Evolutionary conservation across 2,329 filamentous ascomycete genomes (phyloP), one percentile per base, ranked within the genome.

Genomic region (Colletotrichum paranaense): DNA sequence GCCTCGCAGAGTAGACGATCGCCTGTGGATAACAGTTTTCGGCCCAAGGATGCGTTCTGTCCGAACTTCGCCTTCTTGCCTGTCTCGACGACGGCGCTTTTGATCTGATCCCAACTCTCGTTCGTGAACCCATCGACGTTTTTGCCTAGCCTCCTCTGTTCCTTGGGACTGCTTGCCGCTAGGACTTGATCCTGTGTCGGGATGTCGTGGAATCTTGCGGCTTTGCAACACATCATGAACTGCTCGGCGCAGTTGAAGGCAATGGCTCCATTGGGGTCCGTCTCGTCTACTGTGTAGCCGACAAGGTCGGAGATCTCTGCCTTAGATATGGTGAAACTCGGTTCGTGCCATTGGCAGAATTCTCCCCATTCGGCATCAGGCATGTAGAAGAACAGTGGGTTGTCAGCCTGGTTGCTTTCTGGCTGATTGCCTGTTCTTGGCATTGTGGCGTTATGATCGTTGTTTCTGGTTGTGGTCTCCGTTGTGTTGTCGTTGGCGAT

Each of bases 171-270:
- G 0, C 58, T n/a, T 1, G 78, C 79, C 2, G 74, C 76, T 30
- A 82, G 76, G 30, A 82, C 68, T 11, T 63, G 73, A 11, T 62
- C 66, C 53, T 79, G 77, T 4, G 75, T 71, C 1, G 62, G 67
- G 16, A 56, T 64, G 74, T 84, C 82, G 68, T 74, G 57, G 74
- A 84, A 84, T 6, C 78, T 77, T 9, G 76, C 78, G 4, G 82
- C 83, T 76, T 84, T 84, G 78, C 81, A 82, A 73, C 79, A 84
- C 83, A 84, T 84, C 82, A 84, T 84, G 75, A 83, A 84, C 67
- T 85, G 82, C 74, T 84, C 83, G 7, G 81, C 80, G 63, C 80
- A 83, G 66, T 75, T 77, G 75, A 85, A 84, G 2, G 74, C 77
- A 58, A 83, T 78, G 56, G 49, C 22, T 2, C 64, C 64, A 8